A percentile compares a stretch with the other conserved stretches of the same genome.
Conservation (phyloP, 129 eudicot species). For the Helianthus annuus region HanXRQr2.0-SUNRISE NC_035433.2:2342381-2342880, state of each 20-base stretch:
- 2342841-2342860: slow-evolving; percentile 55
- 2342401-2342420: too few species aligned
- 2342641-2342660: slow-evolving; percentile 64
- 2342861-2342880: slow-evolving; percentile 64
- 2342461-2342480: too few species aligned
- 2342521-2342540: not conserved
- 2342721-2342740: slow-evolving; percentile 70
- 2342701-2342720: slow-evolving; percentile 90
- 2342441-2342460: too few species aligned
- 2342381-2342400: too few species aligned
- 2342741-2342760: slow-evolving; percentile 81
- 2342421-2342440: too few species aligned
- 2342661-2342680: slow-evolving; percentile 79
- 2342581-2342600: slow-evolving; percentile 71
- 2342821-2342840: slow-evolving; percentile 75
- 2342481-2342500: not conserved
- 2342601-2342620: slow-evolving; percentile 54
- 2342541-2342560: not conserved
- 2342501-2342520: too few species aligned
- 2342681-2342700: slow-evolving; percentile 89
- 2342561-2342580: not conserved
- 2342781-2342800: slow-evolving; percentile 52
- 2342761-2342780: slow-evolving; percentile 91
- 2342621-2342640: slow-evolving; percentile 82
- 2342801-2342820: slow-evolving; percentile 74